phyloP scores from a whole-genome alignment of 2,329 filamentous ascomycete species.

The Thelonectria olida region DNA sequence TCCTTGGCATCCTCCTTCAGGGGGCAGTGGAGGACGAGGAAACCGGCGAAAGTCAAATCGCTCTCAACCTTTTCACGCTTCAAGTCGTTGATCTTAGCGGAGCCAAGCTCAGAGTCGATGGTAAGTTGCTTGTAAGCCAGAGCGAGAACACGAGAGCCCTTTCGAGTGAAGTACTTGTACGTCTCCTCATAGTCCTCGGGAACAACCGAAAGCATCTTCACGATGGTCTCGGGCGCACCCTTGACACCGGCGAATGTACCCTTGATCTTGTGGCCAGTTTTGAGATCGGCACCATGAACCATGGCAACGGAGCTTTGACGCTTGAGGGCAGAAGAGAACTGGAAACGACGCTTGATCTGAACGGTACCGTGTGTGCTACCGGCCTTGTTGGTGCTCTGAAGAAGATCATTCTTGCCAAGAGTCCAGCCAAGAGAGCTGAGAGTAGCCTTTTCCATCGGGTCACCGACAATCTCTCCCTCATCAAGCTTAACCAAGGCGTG shows the following conservation, averaged over 20 bases:
- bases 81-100: constrained; percentile 88
- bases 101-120: constrained; percentile 80
- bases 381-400: constrained; percentile 67
- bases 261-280: constrained; percentile 78
- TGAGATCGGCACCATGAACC: constrained; percentile 75
- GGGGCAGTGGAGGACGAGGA: constrained; percentile 93
- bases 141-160: constrained; percentile 92
- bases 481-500: constrained; percentile 96
- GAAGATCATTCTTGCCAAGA: constrained; percentile 86
- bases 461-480: constrained; percentile 95
- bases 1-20: constrained; percentile 96
- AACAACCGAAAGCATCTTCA: constrained; percentile 86
- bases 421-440: constrained; percentile 89
- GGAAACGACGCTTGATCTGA: constrained; percentile 95
- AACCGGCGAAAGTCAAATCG: constrained; percentile 88
- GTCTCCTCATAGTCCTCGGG: constrained; percentile 96
- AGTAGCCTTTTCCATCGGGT: constrained; percentile 99
- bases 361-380: constrained; percentile 70
- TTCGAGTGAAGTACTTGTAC: constrained; percentile 96
- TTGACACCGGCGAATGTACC: constrained; percentile 96
- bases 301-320: constrained; percentile 94
- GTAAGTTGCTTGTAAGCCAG: constrained; percentile 94
- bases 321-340: constrained; percentile 96
- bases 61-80: constrained; percentile 93
- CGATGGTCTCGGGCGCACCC: constrained; percentile 95